phyloP scores from a whole-genome alignment of 805 yeast species.

The Sugiyamaella chiloensis region DNA sequence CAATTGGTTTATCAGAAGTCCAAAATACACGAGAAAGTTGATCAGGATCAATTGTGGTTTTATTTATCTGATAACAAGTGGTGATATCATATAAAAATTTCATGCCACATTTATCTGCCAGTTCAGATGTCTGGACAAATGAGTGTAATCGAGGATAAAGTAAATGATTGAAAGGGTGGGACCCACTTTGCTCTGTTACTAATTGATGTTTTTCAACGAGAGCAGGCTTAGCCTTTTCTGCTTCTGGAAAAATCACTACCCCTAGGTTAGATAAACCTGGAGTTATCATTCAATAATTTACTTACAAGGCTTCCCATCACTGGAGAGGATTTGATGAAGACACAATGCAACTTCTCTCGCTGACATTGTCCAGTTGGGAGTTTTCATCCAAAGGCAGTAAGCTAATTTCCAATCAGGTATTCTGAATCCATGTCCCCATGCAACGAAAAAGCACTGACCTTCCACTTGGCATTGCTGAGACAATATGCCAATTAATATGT shows the following conservation, averaged over 20 bases:
- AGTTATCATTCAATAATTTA: neutral
- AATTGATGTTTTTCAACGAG: constrained; percentile 47
- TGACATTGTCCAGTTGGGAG: constrained; percentile 52
- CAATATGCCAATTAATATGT: too few relatives aligned
- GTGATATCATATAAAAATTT: constrained; percentile 53
- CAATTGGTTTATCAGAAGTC: neutral
- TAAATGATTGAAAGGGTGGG: constrained; percentile 58
- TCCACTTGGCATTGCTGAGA: constrained; percentile 38
- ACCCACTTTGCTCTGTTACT: constrained; percentile 52
- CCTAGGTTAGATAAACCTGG: constrained; percentile 39
- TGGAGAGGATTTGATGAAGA: neutral
- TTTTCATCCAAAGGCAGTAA: constrained; percentile 49
- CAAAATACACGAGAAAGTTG: neutral
- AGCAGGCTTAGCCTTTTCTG: constrained; percentile 46
- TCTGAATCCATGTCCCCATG: constrained; percentile 67
- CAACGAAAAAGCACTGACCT: constrained; percentile 50
- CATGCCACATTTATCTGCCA: constrained; percentile 27
- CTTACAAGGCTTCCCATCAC: neutral
- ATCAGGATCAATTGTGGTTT: neutral
- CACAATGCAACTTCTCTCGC: neutral
- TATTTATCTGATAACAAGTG: constrained; percentile 24
- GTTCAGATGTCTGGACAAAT: constrained; percentile 27
- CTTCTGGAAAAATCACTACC: constrained; percentile 83
- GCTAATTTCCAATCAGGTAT: constrained; percentile 54
- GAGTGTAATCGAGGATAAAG: constrained; percentile 69